Evolutionary conservation across 495 filamentous ascomycete species (phyloP), one percentile per base, ranked within the genome.

Genomic region (Talaromyces thailandensis): DNA sequence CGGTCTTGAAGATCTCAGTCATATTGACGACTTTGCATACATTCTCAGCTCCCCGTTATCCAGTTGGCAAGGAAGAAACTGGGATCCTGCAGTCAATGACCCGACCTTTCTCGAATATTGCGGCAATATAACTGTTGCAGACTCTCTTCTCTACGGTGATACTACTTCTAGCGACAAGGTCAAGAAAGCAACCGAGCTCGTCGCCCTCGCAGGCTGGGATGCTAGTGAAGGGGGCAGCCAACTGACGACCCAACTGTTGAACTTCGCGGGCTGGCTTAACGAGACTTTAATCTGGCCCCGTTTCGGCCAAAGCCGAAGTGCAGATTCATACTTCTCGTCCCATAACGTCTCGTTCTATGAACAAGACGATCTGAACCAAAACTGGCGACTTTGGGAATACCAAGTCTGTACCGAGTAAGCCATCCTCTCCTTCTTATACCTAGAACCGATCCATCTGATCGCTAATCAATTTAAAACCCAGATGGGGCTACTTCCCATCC

Each of bases 401-500:
- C 81, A 82, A 59, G 70, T 71, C 43, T 80, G 76, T 62, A 69
- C 69, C 4, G 68, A 73, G 59, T 61, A 51, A 16, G 59, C 50
- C 25, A 56, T 6, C 31, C 35, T 12, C 2, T 40, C 35, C 35
- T 16, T 4, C 35, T 16, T 12, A 40, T 1, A 40, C 5, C 35
- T 16, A 40, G 16, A 4, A 31, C 29, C 4, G 16, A 4, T 7
- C 29, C 4, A 3, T 2, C 35, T 16, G 14, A 32, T 29, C n/a
- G 21, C 31, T 58, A 12, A 58, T 58, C 29, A 18, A 18, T 31
- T 29, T 6, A 67, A 71, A 69, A n/a, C n/a, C n/a, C 14, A 78
- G 84, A 73, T 92, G 87, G 87, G 89, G 88, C 32, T 91, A 81
- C 71, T 79, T 89, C 25, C 79, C 82, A 65, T 88, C 86, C 6